A percentile compares a stretch with the other conserved stretches of the same genome.
Evolutionary conservation across 208 protist genomes (phyloP).

Genomic region (Trypanosoma melophagium): DNA sequence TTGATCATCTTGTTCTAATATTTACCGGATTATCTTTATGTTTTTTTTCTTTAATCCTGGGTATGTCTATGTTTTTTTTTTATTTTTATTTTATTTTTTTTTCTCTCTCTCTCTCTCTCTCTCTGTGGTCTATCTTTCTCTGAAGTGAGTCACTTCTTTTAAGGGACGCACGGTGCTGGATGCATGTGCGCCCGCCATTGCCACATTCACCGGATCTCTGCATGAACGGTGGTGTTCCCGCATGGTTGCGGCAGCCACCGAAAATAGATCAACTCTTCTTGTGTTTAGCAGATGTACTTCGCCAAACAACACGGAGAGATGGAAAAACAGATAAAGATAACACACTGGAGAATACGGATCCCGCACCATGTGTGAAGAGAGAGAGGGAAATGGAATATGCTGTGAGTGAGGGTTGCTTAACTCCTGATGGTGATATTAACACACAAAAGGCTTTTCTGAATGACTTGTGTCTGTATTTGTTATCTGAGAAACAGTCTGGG

Average conservation of each 20-base stretch:
- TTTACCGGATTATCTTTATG: background rate
- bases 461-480: slow-evolving; percentile 19
- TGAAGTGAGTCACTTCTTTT: background rate
- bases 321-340: background rate
- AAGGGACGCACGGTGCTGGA: slow-evolving; percentile 8
- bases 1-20: no score
- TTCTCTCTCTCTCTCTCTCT: background rate
- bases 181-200: slow-evolving; percentile 17
- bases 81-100: background rate
- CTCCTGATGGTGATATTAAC: background rate
- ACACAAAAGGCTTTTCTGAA: slow-evolving; percentile 12
- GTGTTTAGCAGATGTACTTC: slow-evolving; percentile 6
- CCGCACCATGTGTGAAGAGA: background rate
- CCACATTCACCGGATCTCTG: background rate
- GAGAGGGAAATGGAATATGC: background rate
- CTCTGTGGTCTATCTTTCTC: slow-evolving; percentile 1
- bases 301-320: background rate
- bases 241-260: slow-evolving; percentile 12
- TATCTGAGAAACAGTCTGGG: background rate
- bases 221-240: background rate
- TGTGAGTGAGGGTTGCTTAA: background rate
- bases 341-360: background rate
- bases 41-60: background rate
- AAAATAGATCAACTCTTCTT: slow-evolving; percentile 8
- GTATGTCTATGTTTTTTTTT: background rate